Conservation (phyloP, 768 basidiomycete genomes). For the Boletus fagicola region DNA sequence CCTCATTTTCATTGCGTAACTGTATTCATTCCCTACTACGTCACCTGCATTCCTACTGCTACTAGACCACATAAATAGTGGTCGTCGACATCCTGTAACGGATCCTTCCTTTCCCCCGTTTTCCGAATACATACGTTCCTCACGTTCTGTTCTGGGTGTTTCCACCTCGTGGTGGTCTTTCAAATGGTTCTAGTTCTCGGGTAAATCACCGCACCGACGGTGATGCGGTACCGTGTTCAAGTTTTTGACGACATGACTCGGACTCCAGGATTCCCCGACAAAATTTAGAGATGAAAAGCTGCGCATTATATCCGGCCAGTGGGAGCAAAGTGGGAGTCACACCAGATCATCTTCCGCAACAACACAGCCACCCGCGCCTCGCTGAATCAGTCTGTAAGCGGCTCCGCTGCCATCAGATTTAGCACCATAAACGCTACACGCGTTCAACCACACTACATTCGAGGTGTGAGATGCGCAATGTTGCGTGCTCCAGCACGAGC, state of each 20-base stretch:
- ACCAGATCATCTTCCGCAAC: not conserved
- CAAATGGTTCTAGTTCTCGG: not conserved
- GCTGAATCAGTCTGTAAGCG: not conserved
- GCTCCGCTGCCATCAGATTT: constrained; percentile 2
- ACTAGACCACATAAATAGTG: too few species aligned
- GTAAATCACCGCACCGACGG: not conserved
- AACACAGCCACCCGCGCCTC: constrained; percentile 10
- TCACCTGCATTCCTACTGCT: too few species aligned
- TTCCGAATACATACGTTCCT: too few species aligned
- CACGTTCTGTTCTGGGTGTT: too few species aligned
- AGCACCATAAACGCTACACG: constrained; percentile 1
- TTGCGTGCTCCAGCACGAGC: constrained; percentile 37
- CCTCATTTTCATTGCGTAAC: too few species aligned
- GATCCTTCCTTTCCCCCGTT: too few species aligned
- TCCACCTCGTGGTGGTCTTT: too few species aligned
- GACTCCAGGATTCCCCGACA: not conserved
- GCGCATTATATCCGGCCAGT: not conserved
- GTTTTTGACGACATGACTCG: not conserved
- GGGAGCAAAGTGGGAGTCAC: not conserved
- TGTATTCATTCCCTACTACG: too few species aligned
- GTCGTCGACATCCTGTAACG: too few species aligned
- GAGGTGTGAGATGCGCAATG: constrained; percentile 48
- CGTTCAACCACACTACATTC: not conserved
- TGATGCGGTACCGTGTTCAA: not conserved
- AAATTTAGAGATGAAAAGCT: not conserved